phyloP scores from a whole-genome alignment of 2,329 filamentous ascomycete species.

The Pseudogymnoascus sp. region DNA sequence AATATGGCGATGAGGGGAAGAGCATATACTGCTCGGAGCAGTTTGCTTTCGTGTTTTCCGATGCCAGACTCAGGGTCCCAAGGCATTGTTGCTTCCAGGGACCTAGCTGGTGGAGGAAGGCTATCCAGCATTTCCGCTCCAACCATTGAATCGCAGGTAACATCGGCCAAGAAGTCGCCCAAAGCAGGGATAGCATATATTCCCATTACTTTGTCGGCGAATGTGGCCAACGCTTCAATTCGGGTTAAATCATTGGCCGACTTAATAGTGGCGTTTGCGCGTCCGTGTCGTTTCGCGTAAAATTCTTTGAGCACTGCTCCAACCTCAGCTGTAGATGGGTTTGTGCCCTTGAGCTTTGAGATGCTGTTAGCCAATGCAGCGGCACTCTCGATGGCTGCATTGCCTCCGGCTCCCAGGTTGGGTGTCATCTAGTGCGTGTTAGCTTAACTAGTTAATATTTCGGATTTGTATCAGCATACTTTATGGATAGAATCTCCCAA shows the following conservation, averaged over 20 bases:
- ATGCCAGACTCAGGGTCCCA: conserved; percentile 25
- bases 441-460: neutral
- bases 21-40: conserved; percentile 21
- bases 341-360: conserved; percentile 6
- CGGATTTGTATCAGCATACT: conserved; percentile 20
- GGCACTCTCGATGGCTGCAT: conserved; percentile 34
- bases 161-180: conserved; percentile 19
- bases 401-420: conserved; percentile 34
- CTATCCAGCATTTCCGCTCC: conserved; percentile 25
- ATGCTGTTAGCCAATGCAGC: conserved; percentile 29
- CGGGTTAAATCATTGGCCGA: conserved; percentile 21
- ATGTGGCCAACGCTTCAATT: conserved; percentile 18
- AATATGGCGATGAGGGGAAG: conserved; percentile 17
- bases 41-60: conserved; percentile 23
- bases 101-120: conserved; percentile 24
- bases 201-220: conserved; percentile 17
- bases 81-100: conserved; percentile 23
- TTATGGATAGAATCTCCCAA: conserved; percentile 23
- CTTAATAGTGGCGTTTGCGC: conserved; percentile 19
- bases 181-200: conserved; percentile 17
- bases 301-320: conserved; percentile 12
- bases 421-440: conserved; percentile 19
- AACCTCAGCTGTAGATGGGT: conserved; percentile 4
- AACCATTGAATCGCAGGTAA: conserved; percentile 18
- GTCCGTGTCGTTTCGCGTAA: conserved; percentile 18